Evolutionary conservation across 306 rosid genomes (phyloP).

Genomic region (Echinosophora koreensis): DNA sequence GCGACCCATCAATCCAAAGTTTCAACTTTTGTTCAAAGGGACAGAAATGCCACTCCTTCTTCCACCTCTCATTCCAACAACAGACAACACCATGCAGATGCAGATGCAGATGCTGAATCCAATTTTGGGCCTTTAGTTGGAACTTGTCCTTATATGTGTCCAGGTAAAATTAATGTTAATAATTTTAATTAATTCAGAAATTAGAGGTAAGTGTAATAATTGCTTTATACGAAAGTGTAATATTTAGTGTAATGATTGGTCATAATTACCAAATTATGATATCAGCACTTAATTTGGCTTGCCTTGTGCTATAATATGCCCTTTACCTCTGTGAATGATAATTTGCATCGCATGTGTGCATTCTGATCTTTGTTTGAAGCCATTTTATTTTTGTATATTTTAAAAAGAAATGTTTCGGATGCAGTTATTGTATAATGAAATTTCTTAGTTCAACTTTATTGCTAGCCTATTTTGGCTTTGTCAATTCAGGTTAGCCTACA

Average conservation of each 20-base stretch:
- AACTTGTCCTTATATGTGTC: conserved; percentile 87
- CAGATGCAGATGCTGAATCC: conserved; percentile 37
- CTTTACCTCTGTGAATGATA: neutral
- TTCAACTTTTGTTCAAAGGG: conserved; percentile 41
- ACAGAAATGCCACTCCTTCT: neutral
- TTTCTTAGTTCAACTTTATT: neutral
- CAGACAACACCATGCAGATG: conserved; percentile 28
- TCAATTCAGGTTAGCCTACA: conserved; percentile 1
- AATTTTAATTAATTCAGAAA: no score
- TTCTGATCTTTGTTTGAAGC: neutral
- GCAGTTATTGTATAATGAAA: neutral
- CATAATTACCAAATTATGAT: neutral
- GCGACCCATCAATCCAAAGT: conserved; percentile 36
- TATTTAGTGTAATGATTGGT: no score
- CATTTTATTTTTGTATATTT: neutral
- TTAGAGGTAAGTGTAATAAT: no score
- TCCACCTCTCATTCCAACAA: conserved; percentile 36
- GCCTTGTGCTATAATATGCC: neutral
- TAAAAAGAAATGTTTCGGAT: neutral
- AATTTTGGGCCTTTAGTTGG: conserved; percentile 57
- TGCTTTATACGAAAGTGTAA: no score
- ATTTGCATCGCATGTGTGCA: neutral
- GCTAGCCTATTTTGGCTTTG: neutral
- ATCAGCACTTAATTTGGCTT: neutral
- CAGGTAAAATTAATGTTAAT: conserved; percentile 55